A percentile compares a stretch with the other conserved stretches of the same genome.
These are phyloP conservation scores for Trichoderma sp. DNA, from an alignment of 2,329 filamentous ascomycete genomes.

Conservation along the genomic window DNA sequence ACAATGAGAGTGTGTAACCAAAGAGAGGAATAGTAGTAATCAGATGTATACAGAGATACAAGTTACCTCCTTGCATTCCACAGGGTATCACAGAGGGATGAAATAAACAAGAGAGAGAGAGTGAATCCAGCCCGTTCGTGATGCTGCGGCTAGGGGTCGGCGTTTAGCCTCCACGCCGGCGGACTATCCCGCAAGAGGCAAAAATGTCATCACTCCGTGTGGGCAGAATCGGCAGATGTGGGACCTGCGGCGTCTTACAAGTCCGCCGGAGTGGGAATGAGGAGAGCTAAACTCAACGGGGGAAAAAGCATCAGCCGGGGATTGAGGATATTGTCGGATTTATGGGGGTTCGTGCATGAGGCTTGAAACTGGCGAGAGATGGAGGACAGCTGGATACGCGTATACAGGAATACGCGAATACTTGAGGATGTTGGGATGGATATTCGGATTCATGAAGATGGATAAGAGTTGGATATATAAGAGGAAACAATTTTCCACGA, in stretches of 20 bases:
- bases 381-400: not conserved
- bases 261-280: not conserved
- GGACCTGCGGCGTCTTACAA: not conserved
- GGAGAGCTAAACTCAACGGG: not conserved
- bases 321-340: slow-evolving; percentile 2
- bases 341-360: not conserved
- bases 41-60: not conserved
- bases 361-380: not conserved
- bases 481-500: not conserved
- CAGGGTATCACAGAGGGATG: not conserved
- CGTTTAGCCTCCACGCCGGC: not conserved
- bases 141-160: not conserved
- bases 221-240: not conserved
- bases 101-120: not conserved
- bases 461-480: not conserved
- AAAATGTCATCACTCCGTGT: not conserved
- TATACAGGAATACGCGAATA: not conserved
- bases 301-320: slow-evolving; percentile 9
- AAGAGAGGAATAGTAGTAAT: not conserved
- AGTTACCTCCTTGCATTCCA: not conserved
- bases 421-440: not conserved
- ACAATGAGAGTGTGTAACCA: not conserved
- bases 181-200: not conserved
- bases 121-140: not conserved
- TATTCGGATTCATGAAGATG: not conserved